phyloP scores from a whole-genome alignment of 495 filamentous ascomycete species.

The Staphylotrichum longicolle region DNA sequence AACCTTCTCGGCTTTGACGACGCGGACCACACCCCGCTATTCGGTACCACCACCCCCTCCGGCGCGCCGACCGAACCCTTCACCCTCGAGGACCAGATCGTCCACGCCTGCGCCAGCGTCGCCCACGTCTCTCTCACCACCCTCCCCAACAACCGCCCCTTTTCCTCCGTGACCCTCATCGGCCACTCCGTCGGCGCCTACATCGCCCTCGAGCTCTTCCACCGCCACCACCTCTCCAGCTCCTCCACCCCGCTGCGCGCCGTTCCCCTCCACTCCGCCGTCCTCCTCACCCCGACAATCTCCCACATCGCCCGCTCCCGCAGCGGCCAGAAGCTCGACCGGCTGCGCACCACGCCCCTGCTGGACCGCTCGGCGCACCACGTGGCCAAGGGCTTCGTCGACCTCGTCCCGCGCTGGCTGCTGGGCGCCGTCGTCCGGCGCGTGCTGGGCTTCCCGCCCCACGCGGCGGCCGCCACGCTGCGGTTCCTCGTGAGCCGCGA shows the following conservation, averaged over 20 bases:
- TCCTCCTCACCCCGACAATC: slow-evolving; percentile 77
- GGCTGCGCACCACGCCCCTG: slow-evolving; percentile 53
- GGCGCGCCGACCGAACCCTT: slow-evolving; percentile 34
- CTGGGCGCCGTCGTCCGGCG: slow-evolving; percentile 46
- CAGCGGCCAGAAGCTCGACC: slow-evolving; percentile 56
- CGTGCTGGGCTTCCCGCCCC: slow-evolving; percentile 54
- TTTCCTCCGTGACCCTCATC: slow-evolving; percentile 65
- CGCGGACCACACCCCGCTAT: slow-evolving; percentile 41
- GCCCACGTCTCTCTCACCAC: slow-evolving; percentile 19
- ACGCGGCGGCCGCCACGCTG: slow-evolving; percentile 60
- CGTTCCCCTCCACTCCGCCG: slow-evolving; percentile 46
- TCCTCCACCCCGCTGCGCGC: background rate
- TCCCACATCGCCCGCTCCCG: slow-evolving; percentile 68
- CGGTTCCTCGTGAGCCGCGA: slow-evolving; percentile 60
- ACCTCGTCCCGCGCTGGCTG: slow-evolving; percentile 44
- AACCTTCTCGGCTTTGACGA: slow-evolving; percentile 72
- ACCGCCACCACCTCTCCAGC: slow-evolving; percentile 35
- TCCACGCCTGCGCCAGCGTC: slow-evolving; percentile 41
- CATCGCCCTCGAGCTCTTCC: slow-evolving; percentile 70
- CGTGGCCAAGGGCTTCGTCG: slow-evolving; percentile 48
- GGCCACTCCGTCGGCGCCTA: slow-evolving; percentile 83
- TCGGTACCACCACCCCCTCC: slow-evolving; percentile 22
- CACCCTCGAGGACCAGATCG: slow-evolving; percentile 64
- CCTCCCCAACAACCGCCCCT: slow-evolving; percentile 18
- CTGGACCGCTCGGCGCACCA: slow-evolving; percentile 54